Conservation (phyloP, 257 asterid genomes). For the Fraxinus pennsylvanica region DNA sequence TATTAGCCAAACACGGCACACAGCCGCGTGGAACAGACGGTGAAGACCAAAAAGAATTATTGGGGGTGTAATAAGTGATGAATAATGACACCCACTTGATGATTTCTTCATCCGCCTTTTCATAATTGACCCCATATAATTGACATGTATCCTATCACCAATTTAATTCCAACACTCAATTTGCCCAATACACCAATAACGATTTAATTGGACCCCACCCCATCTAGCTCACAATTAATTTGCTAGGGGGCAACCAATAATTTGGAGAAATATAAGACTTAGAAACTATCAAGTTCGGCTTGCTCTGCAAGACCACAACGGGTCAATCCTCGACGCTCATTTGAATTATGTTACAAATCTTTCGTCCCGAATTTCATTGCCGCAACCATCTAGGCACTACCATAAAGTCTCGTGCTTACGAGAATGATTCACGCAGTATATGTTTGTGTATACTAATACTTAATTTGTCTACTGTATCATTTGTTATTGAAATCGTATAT, state of each 20-base stretch:
- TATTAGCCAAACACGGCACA: no score
- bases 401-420: neutral
- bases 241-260: neutral
- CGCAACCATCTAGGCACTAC: no score
- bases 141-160: neutral
- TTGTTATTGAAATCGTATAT: neutral
- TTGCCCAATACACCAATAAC: neutral
- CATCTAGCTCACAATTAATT: neutral
- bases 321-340: neutral
- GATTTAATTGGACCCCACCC: neutral
- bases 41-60: neutral
- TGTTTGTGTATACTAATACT: neutral
- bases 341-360: neutral
- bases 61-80: neutral
- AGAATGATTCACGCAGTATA: no score
- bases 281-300: neutral
- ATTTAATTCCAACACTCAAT: neutral
- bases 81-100: conserved; percentile 6
- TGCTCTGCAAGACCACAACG: neutral
- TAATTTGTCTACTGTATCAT: no score
- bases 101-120: neutral
- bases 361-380: no score
- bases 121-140: conserved; percentile 5
- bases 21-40: neutral
- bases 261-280: neutral